phyloP scores from a whole-genome alignment of 345 rosid genomes.

The Gossypioides kirkii region DNA sequence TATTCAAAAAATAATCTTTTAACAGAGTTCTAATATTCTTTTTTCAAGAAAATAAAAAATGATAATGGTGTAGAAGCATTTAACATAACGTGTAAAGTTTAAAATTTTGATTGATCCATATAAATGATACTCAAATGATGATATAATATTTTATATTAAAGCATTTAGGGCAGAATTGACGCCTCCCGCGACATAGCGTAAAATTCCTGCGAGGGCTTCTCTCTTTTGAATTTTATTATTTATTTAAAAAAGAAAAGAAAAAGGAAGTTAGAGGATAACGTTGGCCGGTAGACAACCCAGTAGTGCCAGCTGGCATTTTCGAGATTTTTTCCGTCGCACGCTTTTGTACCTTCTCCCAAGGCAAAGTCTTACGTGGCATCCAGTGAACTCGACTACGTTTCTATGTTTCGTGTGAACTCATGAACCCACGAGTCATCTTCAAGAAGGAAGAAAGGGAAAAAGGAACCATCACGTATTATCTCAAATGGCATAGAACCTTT shows the following conservation, averaged over 20 bases:
- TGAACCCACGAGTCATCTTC: conserved; percentile 15
- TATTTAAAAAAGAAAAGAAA: neutral
- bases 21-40: no score
- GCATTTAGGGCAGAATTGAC: neutral
- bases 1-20: no score
- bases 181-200: neutral
- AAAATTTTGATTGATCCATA: no score
- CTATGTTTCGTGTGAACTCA: no score
- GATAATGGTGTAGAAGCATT: no score
- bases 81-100: no score
- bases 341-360: conserved; percentile 17
- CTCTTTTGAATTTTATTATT: no score
- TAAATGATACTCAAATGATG: no score
- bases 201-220: neutral
- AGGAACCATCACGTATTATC: conserved; percentile 11
- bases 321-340: conserved; percentile 29
- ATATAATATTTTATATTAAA: no score
- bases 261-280: conserved; percentile 57
- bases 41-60: no score
- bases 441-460: neutral
- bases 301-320: conserved; percentile 53
- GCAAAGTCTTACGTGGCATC: conserved; percentile 19
- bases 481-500: neutral
- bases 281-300: conserved; percentile 45
- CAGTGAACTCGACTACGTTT: neutral